Percentiles rank a stretch among this genome's conserved stretches.
These are phyloP conservation scores for Trifolium subterraneum DNA, from an alignment of 306 rosid species.

Conservation along the genomic window DNA sequence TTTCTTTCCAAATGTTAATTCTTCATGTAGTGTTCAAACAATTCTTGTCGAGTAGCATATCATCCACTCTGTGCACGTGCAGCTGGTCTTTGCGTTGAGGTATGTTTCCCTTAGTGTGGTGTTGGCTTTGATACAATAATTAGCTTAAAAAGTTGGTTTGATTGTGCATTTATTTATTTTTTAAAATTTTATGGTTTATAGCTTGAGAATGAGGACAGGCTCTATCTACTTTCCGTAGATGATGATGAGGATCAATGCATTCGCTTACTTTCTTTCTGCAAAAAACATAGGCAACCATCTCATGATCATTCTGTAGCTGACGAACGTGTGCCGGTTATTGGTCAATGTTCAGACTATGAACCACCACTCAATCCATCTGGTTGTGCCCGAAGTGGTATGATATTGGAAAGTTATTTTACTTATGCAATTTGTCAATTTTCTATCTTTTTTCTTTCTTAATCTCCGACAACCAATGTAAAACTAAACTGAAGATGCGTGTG, in stretches of 20 bases:
- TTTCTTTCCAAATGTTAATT: constrained; percentile 35
- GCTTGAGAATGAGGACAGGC: constrained; percentile 98
- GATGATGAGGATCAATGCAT: constrained; percentile 98
- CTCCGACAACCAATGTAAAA: constrained; percentile 3
- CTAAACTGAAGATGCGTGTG: neutral
- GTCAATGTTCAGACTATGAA: constrained; percentile 77
- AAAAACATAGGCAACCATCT: constrained; percentile 95
- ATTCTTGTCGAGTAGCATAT: constrained; percentile 89
- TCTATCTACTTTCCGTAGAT: constrained; percentile 86
- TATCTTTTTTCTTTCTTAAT: constrained; percentile 37
- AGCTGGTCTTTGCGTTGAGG: constrained; percentile 99
- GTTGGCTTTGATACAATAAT: constrained; percentile 32
- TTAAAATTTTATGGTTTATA: constrained; percentile 44
- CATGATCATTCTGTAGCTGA: constrained; percentile 76
- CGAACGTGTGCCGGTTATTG: constrained; percentile 66
- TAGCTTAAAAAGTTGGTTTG: constrained; percentile 20
- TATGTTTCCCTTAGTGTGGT: constrained; percentile 40
- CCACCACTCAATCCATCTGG: constrained; percentile 93
- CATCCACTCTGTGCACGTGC: constrained; percentile 99
- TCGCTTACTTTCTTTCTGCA: constrained; percentile 94
- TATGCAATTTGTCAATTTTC: constrained; percentile 6
- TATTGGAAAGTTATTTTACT: constrained; percentile 35
- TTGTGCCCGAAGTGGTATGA: constrained; percentile 94
- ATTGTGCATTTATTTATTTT: constrained; percentile 31
- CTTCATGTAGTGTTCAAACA: constrained; percentile 88